These are phyloP conservation scores for Thalassiosira mediterranea DNA, from an alignment of 352 stramenopile genomes.

Conservation along the genomic window DNA sequence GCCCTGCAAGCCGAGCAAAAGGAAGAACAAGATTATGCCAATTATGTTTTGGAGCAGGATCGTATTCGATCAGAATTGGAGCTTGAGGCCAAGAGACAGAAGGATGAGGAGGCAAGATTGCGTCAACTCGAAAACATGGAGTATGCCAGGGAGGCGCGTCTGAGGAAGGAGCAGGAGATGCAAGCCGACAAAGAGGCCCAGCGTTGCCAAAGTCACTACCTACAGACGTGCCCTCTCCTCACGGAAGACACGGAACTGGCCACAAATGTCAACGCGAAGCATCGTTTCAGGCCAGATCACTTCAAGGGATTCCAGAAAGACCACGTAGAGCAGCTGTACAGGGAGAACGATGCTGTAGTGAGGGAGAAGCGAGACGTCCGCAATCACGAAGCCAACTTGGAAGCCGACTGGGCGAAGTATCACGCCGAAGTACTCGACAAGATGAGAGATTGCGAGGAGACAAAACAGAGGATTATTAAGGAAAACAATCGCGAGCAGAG, in stretches of 20 bases:
- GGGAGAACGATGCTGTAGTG: conserved; percentile 50
- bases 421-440: conserved; percentile 31
- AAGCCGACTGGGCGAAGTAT: conserved; percentile 31
- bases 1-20: conserved; percentile 29
- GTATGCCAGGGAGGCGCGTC: conserved; percentile 25
- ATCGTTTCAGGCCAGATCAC: conserved; percentile 50
- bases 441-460: conserved; percentile 27
- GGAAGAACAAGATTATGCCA: conserved; percentile 35
- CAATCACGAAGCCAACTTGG: conserved; percentile 20
- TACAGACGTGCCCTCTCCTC: conserved; percentile 43
- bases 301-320: conserved; percentile 59
- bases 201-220: conserved; percentile 32
- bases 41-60: conserved; percentile 47
- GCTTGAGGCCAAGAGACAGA: conserved; percentile 8
- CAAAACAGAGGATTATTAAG: conserved; percentile 23
- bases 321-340: conserved; percentile 36
- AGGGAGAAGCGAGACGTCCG: conserved; percentile 29
- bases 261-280: conserved; percentile 30
- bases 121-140: conserved; percentile 50
- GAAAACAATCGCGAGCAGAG: conserved; percentile 29
- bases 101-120: conserved; percentile 37
- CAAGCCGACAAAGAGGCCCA: conserved; percentile 35
- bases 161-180: conserved; percentile 32
- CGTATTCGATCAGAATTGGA: conserved; percentile 35
- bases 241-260: conserved; percentile 37